Percentiles rank a stretch among this genome's conserved stretches.
Conservation (phyloP, 331 rosid species). For the Acacia pycnantha region DNA sequence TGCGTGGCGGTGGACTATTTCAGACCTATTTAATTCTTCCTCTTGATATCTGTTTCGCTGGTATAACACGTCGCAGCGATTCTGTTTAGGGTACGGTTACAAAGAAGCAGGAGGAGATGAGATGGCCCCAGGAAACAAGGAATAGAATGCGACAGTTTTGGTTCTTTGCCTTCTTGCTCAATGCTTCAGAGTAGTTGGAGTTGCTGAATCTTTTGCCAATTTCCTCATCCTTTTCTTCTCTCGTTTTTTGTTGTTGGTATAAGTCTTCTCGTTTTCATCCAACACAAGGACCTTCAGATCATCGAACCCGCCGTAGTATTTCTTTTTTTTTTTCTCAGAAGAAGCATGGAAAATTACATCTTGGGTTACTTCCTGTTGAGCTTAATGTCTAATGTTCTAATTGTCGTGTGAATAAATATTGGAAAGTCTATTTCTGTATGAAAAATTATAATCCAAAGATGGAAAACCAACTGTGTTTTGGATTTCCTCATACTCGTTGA, state of each 20-base stretch:
- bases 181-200: neutral
- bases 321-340: no score
- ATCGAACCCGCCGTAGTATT: no score
- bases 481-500: no score
- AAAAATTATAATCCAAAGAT: neutral
- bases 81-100: neutral
- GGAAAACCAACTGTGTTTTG: no score
- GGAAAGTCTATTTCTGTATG: neutral
- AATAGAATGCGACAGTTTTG: neutral
- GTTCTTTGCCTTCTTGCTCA: conserved; percentile 3
- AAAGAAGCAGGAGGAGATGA: neutral
- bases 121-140: neutral
- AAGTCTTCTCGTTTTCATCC: no score
- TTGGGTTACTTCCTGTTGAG: neutral
- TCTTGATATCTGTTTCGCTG: no score
- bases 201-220: conserved; percentile 29
- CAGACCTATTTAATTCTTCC: no score
- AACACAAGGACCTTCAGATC: no score
- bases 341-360: neutral
- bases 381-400: no score
- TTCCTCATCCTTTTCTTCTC: neutral
- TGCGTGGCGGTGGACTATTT: no score
- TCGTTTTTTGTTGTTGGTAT: no score
- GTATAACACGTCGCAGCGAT: no score
- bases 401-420: neutral